phyloP scores from a whole-genome alignment of 164 flowering plant genomes.

The Protea cynaroides region DNA sequence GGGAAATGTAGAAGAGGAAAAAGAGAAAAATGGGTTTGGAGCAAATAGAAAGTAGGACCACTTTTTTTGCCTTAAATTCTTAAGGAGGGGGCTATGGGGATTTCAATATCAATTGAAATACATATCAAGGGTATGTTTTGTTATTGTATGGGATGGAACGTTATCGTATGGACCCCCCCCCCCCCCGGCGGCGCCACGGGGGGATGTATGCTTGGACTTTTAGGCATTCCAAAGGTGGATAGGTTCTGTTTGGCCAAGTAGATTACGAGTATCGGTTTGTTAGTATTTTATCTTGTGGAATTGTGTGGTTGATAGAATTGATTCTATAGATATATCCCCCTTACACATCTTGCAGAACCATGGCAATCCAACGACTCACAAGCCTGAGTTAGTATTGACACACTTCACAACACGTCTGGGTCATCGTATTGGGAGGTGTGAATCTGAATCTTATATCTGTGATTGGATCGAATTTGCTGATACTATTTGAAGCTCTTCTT shows the following conservation, averaged over 20 bases:
- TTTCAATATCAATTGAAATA: background rate
- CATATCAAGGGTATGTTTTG: background rate
- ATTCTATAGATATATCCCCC: background rate
- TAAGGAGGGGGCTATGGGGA: background rate
- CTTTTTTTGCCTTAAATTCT: too few species aligned
- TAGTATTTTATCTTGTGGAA: too few species aligned
- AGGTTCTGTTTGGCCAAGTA: background rate
- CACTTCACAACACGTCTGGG: slow-evolving; percentile 91
- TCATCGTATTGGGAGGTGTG: slow-evolving; percentile 83
- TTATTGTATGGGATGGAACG: too few species aligned
- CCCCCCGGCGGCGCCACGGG: too few species aligned
- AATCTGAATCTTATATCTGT: background rate
- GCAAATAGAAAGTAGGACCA: too few species aligned
- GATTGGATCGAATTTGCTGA: background rate
- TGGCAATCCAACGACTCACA: slow-evolving; percentile 88
- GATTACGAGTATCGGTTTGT: background rate
- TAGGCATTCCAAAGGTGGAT: background rate
- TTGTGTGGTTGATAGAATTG: too few species aligned
- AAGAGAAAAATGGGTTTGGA: too few species aligned
- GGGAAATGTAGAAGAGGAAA: too few species aligned
- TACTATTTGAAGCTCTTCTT: background rate
- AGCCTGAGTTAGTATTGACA: slow-evolving; percentile 72
- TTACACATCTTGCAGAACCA: slow-evolving; percentile 55
- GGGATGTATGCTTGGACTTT: too few species aligned
- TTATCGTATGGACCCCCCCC: too few species aligned